A percentile compares a stretch with the other conserved stretches of the same genome.
These are phyloP conservation scores for Plenodomus biglobosus DNA, from an alignment of 2,329 filamentous ascomycete species.

Conservation along the genomic window DNA sequence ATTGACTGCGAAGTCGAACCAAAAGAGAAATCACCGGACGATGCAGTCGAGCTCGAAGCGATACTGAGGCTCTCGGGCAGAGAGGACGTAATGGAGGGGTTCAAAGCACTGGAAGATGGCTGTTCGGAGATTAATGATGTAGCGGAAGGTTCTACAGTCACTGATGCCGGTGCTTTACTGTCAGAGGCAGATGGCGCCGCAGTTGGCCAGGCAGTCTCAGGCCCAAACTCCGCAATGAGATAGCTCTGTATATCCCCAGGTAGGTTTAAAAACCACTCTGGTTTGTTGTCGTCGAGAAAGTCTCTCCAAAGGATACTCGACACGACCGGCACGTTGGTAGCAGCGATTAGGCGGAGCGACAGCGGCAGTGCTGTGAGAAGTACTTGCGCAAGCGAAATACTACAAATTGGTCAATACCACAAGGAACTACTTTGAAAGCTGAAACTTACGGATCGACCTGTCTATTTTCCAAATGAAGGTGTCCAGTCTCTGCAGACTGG, in stretches of 20 bases:
- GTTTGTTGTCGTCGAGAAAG: conserved; percentile 38
- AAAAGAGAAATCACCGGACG: conserved; percentile 2
- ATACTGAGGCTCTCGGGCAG: neutral
- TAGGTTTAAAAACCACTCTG: conserved; percentile 37
- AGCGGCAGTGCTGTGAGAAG: conserved; percentile 41
- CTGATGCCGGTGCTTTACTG: conserved; percentile 5
- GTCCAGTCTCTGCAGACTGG: conserved; percentile 2
- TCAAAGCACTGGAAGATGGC: neutral
- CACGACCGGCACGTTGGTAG: conserved; percentile 40
- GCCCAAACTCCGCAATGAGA: conserved; percentile 37
- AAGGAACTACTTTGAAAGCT: neutral
- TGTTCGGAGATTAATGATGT: neutral
- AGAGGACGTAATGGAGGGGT: neutral
- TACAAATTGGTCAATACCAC: conserved; percentile 17
- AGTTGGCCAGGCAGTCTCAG: conserved; percentile 31
- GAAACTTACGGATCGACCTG: conserved; percentile 36
- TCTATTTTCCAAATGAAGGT: neutral
- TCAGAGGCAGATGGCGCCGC: conserved; percentile 15
- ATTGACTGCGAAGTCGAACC: conserved; percentile 2
- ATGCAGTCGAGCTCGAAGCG: neutral
- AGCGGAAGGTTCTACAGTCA: conserved; percentile 1
- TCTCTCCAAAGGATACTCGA: conserved; percentile 40
- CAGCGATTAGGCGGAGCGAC: conserved; percentile 39
- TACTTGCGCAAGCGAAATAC: conserved; percentile 37
- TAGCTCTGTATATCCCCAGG: conserved; percentile 41